phyloP scores from a whole-genome alignment of 129 eudicot genomes.

The Helianthus tuberosus region DNA sequence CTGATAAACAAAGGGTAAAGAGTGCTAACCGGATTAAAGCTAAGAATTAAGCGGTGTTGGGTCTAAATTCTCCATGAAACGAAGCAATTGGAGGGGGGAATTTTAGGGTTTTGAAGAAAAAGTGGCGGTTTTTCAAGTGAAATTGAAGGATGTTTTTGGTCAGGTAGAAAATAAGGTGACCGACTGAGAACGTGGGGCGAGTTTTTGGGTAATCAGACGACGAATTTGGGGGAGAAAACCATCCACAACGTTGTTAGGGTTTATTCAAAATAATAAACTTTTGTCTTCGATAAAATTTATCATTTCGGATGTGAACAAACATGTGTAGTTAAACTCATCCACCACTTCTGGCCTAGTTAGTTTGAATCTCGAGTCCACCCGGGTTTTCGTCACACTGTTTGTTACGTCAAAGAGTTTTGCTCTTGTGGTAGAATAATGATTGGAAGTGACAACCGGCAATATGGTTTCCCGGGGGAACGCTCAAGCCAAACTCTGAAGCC shows the following conservation, averaged over 20 bases:
- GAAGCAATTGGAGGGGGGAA: conserved; percentile 4
- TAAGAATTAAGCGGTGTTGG: conserved; percentile 14
- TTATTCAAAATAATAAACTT: background rate
- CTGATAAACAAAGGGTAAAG: background rate
- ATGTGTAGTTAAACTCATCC: too few species aligned
- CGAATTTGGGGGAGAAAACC: conserved; percentile 28
- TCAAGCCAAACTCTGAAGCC: too few species aligned
- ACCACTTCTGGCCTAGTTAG: too few species aligned
- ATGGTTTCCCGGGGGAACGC: too few species aligned
- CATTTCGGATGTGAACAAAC: background rate
- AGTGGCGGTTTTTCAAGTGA: background rate
- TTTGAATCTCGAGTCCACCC: too few species aligned
- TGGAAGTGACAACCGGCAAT: too few species aligned
- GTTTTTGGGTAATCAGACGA: conserved; percentile 10
- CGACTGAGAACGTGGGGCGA: conserved; percentile 16
- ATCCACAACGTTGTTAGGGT: conserved; percentile 10
- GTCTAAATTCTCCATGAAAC: conserved; percentile 28
- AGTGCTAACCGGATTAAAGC: conserved; percentile 19
- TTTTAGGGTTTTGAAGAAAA: conserved; percentile 23
- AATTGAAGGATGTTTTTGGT: conserved; percentile 14
- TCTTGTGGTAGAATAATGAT: too few species aligned
- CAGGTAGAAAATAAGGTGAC: background rate
- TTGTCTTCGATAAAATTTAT: background rate
- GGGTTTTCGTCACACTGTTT: too few species aligned
- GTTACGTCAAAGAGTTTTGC: too few species aligned